These are phyloP conservation scores for Geotrichum citri-aurantii DNA, from an alignment of 1,139 yeast genomes.

Conservation along the genomic window DNA sequence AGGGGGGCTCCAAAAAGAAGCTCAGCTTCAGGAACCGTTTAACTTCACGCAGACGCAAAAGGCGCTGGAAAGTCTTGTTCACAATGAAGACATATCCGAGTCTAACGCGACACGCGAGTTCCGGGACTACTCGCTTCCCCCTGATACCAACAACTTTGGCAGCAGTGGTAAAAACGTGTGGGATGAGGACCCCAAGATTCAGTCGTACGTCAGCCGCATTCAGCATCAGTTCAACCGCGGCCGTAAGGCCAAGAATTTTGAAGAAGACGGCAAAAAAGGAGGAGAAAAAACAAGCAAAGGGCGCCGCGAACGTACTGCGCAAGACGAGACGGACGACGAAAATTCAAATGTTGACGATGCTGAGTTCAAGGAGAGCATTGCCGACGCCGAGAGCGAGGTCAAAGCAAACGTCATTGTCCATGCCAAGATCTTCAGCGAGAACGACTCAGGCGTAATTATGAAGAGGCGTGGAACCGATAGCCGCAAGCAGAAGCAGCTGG, in stretches of 20 bases:
- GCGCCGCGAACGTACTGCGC: neutral
- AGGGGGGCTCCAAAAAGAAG: constrained; percentile 15
- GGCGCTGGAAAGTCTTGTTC: neutral
- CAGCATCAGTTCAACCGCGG: neutral
- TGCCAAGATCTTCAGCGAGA: constrained; percentile 9
- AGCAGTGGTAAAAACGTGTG: constrained; percentile 19
- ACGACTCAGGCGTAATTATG: constrained; percentile 13
- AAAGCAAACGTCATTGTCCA: constrained; percentile 12
- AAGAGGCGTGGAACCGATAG: constrained; percentile 3
- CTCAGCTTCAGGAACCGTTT: constrained; percentile 11
- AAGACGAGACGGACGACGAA: constrained; percentile 1
- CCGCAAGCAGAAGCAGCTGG: neutral
- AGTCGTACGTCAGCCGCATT: constrained; percentile 14
- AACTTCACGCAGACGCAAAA: constrained; percentile 1
- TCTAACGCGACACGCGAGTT: constrained; percentile 12
- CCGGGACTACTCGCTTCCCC: constrained; percentile 14
- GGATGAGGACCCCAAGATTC: constrained; percentile 22
- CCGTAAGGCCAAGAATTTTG: neutral
- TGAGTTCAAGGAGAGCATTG: constrained; percentile 17
- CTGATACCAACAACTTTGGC: neutral
- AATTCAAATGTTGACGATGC: constrained; percentile 2
- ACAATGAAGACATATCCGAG: neutral
- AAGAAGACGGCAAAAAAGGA: constrained; percentile 7
- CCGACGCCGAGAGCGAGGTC: constrained; percentile 17
- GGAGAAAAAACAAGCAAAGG: neutral